phyloP scores from a whole-genome alignment of 306 rosid genomes.

The Calophaca sinica region DNA sequence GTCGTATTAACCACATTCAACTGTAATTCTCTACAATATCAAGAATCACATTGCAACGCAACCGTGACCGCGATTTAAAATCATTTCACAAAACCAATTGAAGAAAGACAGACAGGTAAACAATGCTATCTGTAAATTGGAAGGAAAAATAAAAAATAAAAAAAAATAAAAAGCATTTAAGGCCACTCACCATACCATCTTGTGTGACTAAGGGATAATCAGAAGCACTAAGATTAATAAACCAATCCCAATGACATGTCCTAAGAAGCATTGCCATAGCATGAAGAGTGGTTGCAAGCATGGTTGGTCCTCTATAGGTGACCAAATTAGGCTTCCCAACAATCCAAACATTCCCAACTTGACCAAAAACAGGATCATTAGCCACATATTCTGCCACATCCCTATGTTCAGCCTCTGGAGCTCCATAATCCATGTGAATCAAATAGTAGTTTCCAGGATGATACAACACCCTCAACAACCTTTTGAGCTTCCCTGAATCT shows the following conservation, averaged over 20 bases:
- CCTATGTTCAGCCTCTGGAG: constrained; percentile 66
- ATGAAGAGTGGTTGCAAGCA: constrained; percentile 94
- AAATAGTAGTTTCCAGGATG: constrained; percentile 90
- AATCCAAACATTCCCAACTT: constrained; percentile 86
- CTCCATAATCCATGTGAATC: constrained; percentile 80
- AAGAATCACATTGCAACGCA: too few species aligned
- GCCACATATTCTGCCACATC: constrained; percentile 63
- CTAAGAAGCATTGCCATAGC: constrained; percentile 78
- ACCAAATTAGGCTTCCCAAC: constrained; percentile 83
- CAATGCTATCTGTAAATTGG: neutral
- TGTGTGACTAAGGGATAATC: constrained; percentile 91
- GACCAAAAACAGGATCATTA: constrained; percentile 62
- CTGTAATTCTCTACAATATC: too few species aligned
- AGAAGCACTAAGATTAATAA: constrained; percentile 93
- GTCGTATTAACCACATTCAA: too few species aligned
- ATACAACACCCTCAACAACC: constrained; percentile 67
- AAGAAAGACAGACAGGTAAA: too few species aligned
- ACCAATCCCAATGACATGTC: constrained; percentile 87
- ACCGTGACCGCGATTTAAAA: too few species aligned
- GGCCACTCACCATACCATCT: constrained; percentile 99
- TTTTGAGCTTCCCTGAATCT: constrained; percentile 63
- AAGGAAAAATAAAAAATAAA: too few species aligned
- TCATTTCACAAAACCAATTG: too few species aligned
- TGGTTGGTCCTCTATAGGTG: constrained; percentile 92
- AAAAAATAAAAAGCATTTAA: neutral